phyloP scores from a whole-genome alignment of 768 basidiomycete species.

The Boletus tomentosulus region DNA sequence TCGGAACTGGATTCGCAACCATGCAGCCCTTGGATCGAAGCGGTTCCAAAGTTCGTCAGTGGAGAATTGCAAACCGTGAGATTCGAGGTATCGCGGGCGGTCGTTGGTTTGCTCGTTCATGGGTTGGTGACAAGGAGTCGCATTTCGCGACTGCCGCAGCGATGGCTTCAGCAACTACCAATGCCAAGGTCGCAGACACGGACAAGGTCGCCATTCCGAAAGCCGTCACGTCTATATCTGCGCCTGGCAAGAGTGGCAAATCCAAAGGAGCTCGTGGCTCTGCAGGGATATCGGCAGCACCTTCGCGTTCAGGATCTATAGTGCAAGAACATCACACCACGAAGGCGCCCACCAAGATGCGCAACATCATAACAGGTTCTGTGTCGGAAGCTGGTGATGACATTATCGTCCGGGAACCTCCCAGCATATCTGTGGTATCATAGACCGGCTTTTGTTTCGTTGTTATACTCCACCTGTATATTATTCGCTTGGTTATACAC shows the following conservation, averaged over 20 bases:
- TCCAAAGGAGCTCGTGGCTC: slow-evolving; percentile 34
- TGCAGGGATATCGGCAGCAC: slow-evolving; percentile 46
- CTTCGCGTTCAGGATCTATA: slow-evolving; percentile 56
- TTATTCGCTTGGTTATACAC: slow-evolving; percentile 8
- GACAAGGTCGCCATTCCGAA: slow-evolving; percentile 34
- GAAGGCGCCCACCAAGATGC: slow-evolving; percentile 62
- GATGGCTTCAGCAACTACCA: slow-evolving; percentile 22
- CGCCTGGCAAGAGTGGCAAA: slow-evolving; percentile 43
- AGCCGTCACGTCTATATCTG: slow-evolving; percentile 44
- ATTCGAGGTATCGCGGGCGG: slow-evolving; percentile 81
- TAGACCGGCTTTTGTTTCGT: slow-evolving; percentile 12
- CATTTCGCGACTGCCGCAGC: slow-evolving; percentile 45
- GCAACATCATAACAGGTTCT: slow-evolving; percentile 52
- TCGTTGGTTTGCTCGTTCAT: slow-evolving; percentile 74
- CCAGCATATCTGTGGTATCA: slow-evolving; percentile 13
- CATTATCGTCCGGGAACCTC: slow-evolving; percentile 20
- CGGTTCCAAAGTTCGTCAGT: slow-evolving; percentile 58
- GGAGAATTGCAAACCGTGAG: slow-evolving; percentile 73
- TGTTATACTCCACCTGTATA: slow-evolving; percentile 5
- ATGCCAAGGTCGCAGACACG: slow-evolving; percentile 26
- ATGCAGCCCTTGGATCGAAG: slow-evolving; percentile 62
- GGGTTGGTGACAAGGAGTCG: slow-evolving; percentile 83
- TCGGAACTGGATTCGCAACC: slow-evolving; percentile 69
- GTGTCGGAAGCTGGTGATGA: slow-evolving; percentile 49
- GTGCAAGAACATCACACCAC: slow-evolving; percentile 43